These are phyloP conservation scores for Kodamaea jinghongensis DNA, from an alignment of 805 yeast genomes.

Conservation along the genomic window DNA sequence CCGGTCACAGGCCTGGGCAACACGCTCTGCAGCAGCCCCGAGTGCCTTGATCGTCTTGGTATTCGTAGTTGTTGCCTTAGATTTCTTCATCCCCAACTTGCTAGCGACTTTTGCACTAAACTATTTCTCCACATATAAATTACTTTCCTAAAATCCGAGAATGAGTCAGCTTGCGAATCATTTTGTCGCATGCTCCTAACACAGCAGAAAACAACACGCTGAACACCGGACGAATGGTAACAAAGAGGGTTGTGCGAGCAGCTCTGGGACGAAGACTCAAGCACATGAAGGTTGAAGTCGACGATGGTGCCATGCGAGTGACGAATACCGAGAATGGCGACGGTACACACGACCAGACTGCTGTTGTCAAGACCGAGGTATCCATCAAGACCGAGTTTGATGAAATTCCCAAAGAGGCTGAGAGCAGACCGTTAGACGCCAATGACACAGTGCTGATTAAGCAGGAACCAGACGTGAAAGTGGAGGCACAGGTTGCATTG, in stretches of 20 bases:
- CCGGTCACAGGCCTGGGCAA: slow-evolving; percentile 90
- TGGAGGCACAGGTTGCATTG: background rate
- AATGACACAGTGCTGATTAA: too few species aligned
- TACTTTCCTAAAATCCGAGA: too few species aligned
- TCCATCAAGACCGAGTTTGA: too few species aligned
- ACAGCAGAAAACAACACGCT: background rate
- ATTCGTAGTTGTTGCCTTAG: slow-evolving; percentile 14
- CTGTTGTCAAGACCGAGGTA: background rate
- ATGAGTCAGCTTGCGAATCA: background rate
- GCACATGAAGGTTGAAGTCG: slow-evolving; percentile 6
- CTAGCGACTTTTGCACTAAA: too few species aligned
- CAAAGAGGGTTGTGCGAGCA: too few species aligned
- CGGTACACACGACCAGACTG: background rate
- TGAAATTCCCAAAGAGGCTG: too few species aligned
- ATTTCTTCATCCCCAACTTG: background rate
- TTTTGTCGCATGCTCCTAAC: background rate
- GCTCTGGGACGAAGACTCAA: too few species aligned
- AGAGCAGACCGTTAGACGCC: too few species aligned
- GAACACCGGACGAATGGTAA: too few species aligned
- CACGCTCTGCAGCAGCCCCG: slow-evolving; percentile 63
- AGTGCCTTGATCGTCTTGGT: slow-evolving; percentile 59
- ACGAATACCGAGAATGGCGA: too few species aligned
- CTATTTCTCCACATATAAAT: too few species aligned
- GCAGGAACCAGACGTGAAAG: background rate
- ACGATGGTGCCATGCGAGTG: background rate